A percentile compares a stretch with the other conserved stretches of the same genome.
Conservation (phyloP, 345 rosid species). For the Citrus sp. region DNA sequence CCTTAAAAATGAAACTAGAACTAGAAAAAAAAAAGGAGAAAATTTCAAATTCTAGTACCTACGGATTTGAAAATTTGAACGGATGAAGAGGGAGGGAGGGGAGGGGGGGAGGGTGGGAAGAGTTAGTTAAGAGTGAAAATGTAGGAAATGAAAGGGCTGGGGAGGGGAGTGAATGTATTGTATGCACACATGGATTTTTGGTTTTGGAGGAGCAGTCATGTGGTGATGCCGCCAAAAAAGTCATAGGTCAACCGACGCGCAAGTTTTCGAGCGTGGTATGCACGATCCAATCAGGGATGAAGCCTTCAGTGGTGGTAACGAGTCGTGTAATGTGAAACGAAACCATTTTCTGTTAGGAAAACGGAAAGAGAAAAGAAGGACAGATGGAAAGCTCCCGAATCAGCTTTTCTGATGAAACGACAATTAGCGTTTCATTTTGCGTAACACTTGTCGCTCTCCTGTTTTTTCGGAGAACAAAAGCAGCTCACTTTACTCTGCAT, state of each 20-base stretch:
- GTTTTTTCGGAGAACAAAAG: neutral
- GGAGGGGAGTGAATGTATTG: neutral
- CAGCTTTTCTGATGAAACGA: neutral
- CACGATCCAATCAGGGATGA: constrained; percentile 2
- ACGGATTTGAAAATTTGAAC: constrained; percentile 9
- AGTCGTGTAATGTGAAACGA: neutral
- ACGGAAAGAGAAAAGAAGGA: neutral
- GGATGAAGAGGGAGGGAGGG: neutral
- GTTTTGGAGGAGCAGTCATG: neutral
- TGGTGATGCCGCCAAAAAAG: constrained; percentile 17
- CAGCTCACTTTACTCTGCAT: neutral
- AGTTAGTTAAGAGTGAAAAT: neutral
- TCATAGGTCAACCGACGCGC: neutral
- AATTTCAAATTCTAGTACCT: neutral
- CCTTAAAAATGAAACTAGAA: neutral
- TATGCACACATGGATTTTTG: neutral
- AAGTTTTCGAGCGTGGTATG: neutral
- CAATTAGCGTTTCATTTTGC: neutral
- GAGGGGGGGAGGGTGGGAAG: neutral
- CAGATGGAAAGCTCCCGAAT: neutral
- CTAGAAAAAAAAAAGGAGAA: neutral
- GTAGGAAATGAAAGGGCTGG: neutral
- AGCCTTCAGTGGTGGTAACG: neutral
- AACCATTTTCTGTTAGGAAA: neutral
- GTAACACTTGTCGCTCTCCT: neutral